Conservation (phyloP, 1,284 basidiomycete species). For the Clitocybe nebularis region DNA sequence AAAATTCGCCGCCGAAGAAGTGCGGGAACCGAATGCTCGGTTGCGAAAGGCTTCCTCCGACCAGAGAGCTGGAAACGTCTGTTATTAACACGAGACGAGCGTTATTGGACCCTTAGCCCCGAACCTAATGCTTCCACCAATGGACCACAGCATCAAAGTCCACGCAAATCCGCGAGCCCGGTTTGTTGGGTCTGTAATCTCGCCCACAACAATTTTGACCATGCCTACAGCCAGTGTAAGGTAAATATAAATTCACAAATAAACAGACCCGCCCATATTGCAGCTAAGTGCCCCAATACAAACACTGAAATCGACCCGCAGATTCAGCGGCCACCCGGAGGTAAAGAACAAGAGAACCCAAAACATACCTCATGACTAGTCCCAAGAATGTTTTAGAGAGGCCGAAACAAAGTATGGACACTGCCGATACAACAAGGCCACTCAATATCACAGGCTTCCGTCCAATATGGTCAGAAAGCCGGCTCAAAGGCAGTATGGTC, state of each 20-base stretch:
- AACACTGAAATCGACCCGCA: too few species aligned
- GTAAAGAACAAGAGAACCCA: background rate
- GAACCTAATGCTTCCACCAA: slow-evolving; percentile 42
- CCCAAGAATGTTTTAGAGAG: slow-evolving; percentile 28
- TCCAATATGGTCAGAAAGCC: slow-evolving; percentile 57
- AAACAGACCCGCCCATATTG: too few species aligned
- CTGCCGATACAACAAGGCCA: slow-evolving; percentile 46
- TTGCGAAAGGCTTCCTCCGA: slow-evolving; percentile 52
- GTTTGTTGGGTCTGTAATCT: slow-evolving; percentile 42
- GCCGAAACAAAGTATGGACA: slow-evolving; percentile 57
- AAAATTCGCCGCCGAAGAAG: slow-evolving; percentile 42
- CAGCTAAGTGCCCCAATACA: too few species aligned
- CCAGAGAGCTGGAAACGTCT: slow-evolving; percentile 37
- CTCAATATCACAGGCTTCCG: slow-evolving; percentile 56
- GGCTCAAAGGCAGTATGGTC: slow-evolving; percentile 61
- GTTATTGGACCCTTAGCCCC: too few species aligned
- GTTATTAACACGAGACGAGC: background rate
- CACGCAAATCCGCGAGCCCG: slow-evolving; percentile 40
- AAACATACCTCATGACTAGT: slow-evolving; percentile 2
- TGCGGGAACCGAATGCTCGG: slow-evolving; percentile 52
- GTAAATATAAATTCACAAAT: too few species aligned
- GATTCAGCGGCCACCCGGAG: slow-evolving; percentile 33
- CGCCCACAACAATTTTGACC: slow-evolving; percentile 41
- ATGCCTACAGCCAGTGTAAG: slow-evolving; percentile 34
- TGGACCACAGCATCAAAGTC: slow-evolving; percentile 35